These are phyloP conservation scores for Chlamydomonas eustigma DNA, from an alignment of 139 green algal genomes.

Conservation along the genomic window DNA sequence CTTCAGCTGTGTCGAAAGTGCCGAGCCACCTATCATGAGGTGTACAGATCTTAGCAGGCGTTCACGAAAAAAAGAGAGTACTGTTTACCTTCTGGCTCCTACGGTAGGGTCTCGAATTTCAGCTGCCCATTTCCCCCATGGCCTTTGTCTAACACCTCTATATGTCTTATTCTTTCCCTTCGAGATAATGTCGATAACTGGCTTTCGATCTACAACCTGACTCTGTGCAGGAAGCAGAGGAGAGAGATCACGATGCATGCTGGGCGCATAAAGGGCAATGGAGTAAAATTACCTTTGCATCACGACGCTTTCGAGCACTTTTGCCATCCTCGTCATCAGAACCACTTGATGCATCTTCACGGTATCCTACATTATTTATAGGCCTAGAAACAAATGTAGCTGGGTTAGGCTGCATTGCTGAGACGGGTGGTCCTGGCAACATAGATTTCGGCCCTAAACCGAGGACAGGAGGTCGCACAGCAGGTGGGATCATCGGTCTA, in stretches of 20 bases:
- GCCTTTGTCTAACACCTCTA: conserved; percentile 89
- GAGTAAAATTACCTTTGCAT: not conserved
- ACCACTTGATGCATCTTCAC: not conserved
- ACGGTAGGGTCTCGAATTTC: conserved; percentile 85
- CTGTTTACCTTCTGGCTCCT: conserved; percentile 1
- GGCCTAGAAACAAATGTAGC: not conserved
- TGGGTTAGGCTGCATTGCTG: not conserved
- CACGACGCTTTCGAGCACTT: not conserved
- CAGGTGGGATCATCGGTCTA: not conserved
- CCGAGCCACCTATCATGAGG: conserved; percentile 68
- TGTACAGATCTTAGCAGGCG: not conserved
- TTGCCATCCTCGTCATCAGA: conserved; percentile 11
- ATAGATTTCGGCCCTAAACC: not conserved
- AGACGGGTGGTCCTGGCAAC: not conserved
- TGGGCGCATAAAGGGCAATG: too few species aligned
- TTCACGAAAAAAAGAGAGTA: conserved; percentile 8
- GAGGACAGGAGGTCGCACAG: not conserved
- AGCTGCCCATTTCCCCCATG: conserved; percentile 96
- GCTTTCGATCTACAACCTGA: not conserved
- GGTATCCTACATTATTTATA: not conserved
- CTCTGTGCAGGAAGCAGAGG: not conserved
- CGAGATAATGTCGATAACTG: not conserved
- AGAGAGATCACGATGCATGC: not conserved
- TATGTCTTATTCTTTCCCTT: conserved; percentile 54
- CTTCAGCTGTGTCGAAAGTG: conserved; percentile 83